Conservation (phyloP, 306 rosid species). For the Prunus fruticosa region DNA sequence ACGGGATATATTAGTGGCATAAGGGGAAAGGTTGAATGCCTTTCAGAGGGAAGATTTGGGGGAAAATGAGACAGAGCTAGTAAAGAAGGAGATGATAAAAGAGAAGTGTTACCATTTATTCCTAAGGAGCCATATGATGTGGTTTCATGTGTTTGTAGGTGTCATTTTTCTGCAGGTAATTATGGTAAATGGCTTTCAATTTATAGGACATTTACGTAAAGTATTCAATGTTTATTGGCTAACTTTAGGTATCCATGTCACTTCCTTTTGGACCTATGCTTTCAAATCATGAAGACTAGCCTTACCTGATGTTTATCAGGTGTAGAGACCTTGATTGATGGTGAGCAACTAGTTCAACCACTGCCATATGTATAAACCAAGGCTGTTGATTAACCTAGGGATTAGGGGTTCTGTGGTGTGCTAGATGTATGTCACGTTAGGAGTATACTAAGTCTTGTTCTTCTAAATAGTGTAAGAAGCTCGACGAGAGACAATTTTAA, state of each 20-base stretch:
- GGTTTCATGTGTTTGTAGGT: constrained; percentile 54
- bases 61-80: constrained; percentile 31
- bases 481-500: too few relatives aligned
- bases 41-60: constrained; percentile 41
- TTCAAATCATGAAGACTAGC: not conserved
- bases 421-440: not conserved
- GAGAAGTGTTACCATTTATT: constrained; percentile 74
- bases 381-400: not conserved
- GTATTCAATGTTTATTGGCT: not conserved
- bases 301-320: not conserved
- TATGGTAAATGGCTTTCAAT: not conserved
- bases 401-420: not conserved
- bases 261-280: not conserved
- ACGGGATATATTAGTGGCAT: constrained; percentile 73
- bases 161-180: constrained; percentile 56
- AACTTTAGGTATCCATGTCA: not conserved
- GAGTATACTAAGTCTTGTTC: not conserved
- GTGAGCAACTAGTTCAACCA: constrained; percentile 1
- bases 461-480: too few relatives aligned
- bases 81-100: not conserved
- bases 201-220: not conserved
- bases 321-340: not conserved
- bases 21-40: constrained; percentile 76
- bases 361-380: not conserved
- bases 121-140: constrained; percentile 79